Conservation (phyloP, 768 basidiomycete genomes). For the Hygrophorus pudorinus region DNA sequence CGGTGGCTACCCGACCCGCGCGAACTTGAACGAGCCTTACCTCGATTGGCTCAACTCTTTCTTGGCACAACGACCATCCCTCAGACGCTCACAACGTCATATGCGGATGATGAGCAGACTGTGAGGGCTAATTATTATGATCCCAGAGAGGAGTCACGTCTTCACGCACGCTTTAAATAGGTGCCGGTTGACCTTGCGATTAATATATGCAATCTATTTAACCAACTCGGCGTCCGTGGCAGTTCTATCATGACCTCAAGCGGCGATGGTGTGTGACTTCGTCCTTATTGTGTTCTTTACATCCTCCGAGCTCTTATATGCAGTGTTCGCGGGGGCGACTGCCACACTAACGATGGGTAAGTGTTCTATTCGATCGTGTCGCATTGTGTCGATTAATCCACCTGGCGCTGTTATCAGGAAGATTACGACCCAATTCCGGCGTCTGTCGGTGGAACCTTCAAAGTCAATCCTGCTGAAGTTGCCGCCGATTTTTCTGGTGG, state of each 20-base stretch:
- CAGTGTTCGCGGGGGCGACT: slow-evolving; percentile 46
- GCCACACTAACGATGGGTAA: slow-evolving; percentile 36
- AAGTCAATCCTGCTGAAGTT: no score
- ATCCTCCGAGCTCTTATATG: slow-evolving; percentile 27
- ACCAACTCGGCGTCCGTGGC: slow-evolving; percentile 42
- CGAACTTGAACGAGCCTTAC: slow-evolving; percentile 37
- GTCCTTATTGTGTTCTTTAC: background rate
- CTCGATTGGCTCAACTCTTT: slow-evolving; percentile 39
- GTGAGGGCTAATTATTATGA: slow-evolving; percentile 14
- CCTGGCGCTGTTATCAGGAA: background rate
- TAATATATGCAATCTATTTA: slow-evolving; percentile 37
- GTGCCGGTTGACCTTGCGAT: slow-evolving; percentile 36
- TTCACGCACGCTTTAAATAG: background rate
- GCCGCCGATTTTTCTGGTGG: no score
- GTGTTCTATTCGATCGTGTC: no score
- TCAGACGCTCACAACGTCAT: slow-evolving; percentile 41
- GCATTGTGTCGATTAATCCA: no score
- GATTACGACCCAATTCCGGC: slow-evolving; percentile 30
- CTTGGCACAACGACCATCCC: slow-evolving; percentile 27
- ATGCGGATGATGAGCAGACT: slow-evolving; percentile 47
- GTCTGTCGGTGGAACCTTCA: slow-evolving; percentile 8
- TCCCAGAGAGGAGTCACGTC: background rate
- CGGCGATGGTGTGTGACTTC: slow-evolving; percentile 35
- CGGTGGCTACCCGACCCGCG: slow-evolving; percentile 30
- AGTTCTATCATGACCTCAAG: slow-evolving; percentile 38